Base-by-base conservation (phyloP, 768 basidiomycete genomes). In the Naganishia vaughanmartiniae region DNA sequence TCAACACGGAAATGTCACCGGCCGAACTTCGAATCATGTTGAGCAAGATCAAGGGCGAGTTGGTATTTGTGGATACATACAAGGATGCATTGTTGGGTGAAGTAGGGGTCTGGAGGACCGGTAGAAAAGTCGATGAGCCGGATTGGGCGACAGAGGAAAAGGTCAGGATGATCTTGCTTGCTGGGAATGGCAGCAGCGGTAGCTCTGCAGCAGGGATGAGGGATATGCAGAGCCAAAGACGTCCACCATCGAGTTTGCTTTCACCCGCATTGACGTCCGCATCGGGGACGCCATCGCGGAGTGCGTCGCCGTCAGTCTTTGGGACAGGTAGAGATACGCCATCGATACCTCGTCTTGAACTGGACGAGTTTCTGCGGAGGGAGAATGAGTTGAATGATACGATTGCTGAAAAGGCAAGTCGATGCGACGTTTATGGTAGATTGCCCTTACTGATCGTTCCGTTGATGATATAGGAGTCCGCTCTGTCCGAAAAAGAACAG, bases 311-410 rank as follows among this genome's bases (percentile, higher is more conserved):
- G 7, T 66, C 65, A 10, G 65, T 66, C 5, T 28, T 51, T 53
- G 65, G 65, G 11, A 53, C 65, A n/a, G 65, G 65, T 4, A 66
- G 65, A 34, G 65, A 66, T 66, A 53, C 65, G 42, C 60, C 60
- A 3, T 63, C 60, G 39, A 63, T 66, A 71, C 57, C 68, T 46
- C 85, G 54, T 78, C 84, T 42, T 76, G 96, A 99, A 83, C 84
- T 94, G 70, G 96, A 99, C 74, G 96, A 98, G 65, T 99, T 98
- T 86, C 82, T 99, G 82, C 88, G 87, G 79, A 83, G 96, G 72
- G 96, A 99, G 85, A 98, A 98, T 75, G 96, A 99, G 81, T 85
- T 99, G 67, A 94, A 89, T 72, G 96, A 99, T 81, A 85, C 88
- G 74, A 84, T 99, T 54, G 91, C 92, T 4, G 95, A 97, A 84